These are phyloP conservation scores for Diaporthe citrichinensis DNA, from an alignment of 2,329 filamentous ascomycete species.

Conservation along the genomic window DNA sequence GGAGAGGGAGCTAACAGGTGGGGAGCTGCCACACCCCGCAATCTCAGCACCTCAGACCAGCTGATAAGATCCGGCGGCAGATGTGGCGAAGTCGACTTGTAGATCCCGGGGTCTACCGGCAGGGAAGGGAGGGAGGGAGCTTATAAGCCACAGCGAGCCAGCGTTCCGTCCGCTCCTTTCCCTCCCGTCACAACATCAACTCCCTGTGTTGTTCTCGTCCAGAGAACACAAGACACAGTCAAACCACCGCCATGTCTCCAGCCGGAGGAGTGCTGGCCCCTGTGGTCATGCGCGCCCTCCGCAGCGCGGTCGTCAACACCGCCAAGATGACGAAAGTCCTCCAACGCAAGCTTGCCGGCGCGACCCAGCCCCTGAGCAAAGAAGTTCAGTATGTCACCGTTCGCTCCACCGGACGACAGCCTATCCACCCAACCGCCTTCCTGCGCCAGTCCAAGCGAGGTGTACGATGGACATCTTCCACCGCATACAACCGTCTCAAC, in stretches of 20 bases:
- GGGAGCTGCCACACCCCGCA: constrained; percentile 14
- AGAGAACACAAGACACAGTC: constrained; percentile 42
- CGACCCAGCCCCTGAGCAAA: constrained; percentile 60
- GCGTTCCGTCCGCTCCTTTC: constrained; percentile 4
- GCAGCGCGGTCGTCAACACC: constrained; percentile 59
- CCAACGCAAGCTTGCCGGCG: constrained; percentile 63
- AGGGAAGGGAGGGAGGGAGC: constrained; percentile 24
- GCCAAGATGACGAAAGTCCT: constrained; percentile 65
- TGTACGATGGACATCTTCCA: constrained; percentile 64
- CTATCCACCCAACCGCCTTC: constrained; percentile 65
- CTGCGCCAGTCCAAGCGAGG: constrained; percentile 65
- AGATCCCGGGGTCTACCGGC: constrained; percentile 16
- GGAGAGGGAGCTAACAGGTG: constrained; percentile 20
- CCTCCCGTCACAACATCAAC: neutral
- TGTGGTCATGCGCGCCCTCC: constrained; percentile 67
- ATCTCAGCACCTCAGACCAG: constrained; percentile 23
- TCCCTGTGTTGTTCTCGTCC: constrained; percentile 32
- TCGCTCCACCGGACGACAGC: constrained; percentile 61
- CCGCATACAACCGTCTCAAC: constrained; percentile 58
- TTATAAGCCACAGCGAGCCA: constrained; percentile 30
- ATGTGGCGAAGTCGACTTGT: constrained; percentile 33
- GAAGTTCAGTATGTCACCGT: constrained; percentile 63
- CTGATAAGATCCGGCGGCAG: constrained; percentile 4
- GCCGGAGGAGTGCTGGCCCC: constrained; percentile 71
- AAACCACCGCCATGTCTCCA: constrained; percentile 64